Percentiles rank a stretch among this genome's conserved stretches.
phyloP scores from a whole-genome alignment of 495 filamentous ascomycete species.

The Sporormia fimetaria region DNA sequence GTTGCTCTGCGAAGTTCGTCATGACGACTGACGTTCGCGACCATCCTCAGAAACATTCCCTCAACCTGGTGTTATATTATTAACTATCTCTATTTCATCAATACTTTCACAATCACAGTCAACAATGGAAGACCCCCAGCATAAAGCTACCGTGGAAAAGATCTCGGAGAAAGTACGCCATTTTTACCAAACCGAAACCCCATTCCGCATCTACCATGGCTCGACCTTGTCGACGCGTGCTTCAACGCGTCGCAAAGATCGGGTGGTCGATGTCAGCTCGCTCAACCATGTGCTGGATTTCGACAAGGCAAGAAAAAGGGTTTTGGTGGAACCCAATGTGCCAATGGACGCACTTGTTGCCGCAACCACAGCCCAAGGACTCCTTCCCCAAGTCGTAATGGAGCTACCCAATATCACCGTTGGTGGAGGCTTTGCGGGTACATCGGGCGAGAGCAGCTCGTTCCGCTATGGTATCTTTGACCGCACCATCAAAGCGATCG shows the following conservation, averaged over 20 bases:
- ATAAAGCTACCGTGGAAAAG: slow-evolving; percentile 7
- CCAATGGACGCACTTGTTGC: slow-evolving; percentile 51
- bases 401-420: slow-evolving; percentile 56
- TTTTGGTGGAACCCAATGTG: slow-evolving; percentile 54
- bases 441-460: slow-evolving; percentile 46
- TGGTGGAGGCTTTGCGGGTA: slow-evolving; percentile 52
- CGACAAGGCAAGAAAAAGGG: slow-evolving; percentile 29
- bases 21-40: no score
- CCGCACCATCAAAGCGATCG: slow-evolving; percentile 40
- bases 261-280: slow-evolving; percentile 44
- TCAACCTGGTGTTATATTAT: background rate
- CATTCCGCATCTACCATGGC: slow-evolving; percentile 68
- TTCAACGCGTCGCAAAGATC: slow-evolving; percentile 32
- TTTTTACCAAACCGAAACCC: slow-evolving; percentile 8
- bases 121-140: slow-evolving; percentile 16
- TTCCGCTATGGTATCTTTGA: slow-evolving; percentile 52
- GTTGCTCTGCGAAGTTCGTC: no score
- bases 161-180: slow-evolving; percentile 6
- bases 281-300: slow-evolving; percentile 33
- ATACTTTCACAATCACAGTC: background rate
- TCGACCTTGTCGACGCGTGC: slow-evolving; percentile 61
- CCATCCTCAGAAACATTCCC: no score
- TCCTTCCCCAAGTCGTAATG: slow-evolving; percentile 49
- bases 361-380: slow-evolving; percentile 38
- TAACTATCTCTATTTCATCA: background rate